Conservation (phyloP, 2,329 filamentous ascomycete genomes). For the Stachybotrys chartarum region DNA sequence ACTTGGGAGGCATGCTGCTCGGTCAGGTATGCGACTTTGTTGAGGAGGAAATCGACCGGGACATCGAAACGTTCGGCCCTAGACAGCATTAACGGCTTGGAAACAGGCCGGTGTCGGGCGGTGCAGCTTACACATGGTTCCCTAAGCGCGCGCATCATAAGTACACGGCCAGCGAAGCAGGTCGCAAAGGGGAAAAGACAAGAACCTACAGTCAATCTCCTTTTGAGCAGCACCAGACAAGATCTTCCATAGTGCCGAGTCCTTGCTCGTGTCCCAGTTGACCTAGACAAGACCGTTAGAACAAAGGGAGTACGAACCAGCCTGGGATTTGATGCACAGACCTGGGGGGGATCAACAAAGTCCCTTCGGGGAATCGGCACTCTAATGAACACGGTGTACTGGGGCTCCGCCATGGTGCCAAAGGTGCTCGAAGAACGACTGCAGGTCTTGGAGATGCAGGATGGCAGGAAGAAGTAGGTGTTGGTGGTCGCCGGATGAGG, state of each 20-base stretch:
- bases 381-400: slow-evolving; percentile 74
- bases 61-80: slow-evolving; percentile 76
- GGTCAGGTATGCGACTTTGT: slow-evolving; percentile 90
- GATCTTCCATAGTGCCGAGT: slow-evolving; percentile 83
- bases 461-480: slow-evolving; percentile 2
- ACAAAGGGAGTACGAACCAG: background rate
- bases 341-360: slow-evolving; percentile 85
- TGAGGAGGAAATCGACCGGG: slow-evolving; percentile 78
- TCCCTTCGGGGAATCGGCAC: slow-evolving; percentile 82
- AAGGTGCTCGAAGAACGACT: slow-evolving; percentile 8
- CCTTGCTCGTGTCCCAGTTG: slow-evolving; percentile 81
- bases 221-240: slow-evolving; percentile 75
- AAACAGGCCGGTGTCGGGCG: slow-evolving; percentile 9
- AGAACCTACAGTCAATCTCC: slow-evolving; percentile 72
- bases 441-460: slow-evolving; percentile 5
- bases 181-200: background rate
- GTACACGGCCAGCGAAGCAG: background rate
- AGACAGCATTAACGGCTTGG: slow-evolving; percentile 1
- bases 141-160: slow-evolving; percentile 37
- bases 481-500: background rate
- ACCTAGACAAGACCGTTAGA: slow-evolving; percentile 44
- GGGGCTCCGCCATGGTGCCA: slow-evolving; percentile 40
- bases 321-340: slow-evolving; percentile 30
- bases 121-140: slow-evolving; percentile 60
- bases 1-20: slow-evolving; percentile 87